phyloP scores from a whole-genome alignment of 139 green algal species.

The Pedinophyceae sp. region DNA sequence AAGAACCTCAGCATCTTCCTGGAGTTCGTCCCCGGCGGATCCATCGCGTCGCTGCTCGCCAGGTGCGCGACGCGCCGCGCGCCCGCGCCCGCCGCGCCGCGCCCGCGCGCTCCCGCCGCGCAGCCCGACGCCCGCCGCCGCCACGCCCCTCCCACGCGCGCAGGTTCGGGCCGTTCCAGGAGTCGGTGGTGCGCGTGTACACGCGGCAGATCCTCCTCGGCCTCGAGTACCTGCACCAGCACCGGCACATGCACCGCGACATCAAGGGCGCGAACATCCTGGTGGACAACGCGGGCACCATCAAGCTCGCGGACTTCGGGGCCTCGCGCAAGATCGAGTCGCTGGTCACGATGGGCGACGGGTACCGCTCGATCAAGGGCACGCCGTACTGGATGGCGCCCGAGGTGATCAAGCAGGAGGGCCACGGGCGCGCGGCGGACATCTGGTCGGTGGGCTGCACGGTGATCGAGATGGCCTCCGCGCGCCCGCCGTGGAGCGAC shows the following conservation, averaged over 20 bases:
- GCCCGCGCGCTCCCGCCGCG: too few species aligned
- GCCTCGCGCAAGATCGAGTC: constrained; percentile 81
- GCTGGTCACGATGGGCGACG: constrained; percentile 64
- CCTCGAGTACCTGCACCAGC: constrained; percentile 82
- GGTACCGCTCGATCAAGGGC: constrained; percentile 74
- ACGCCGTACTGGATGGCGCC: constrained; percentile 98
- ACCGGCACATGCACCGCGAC: constrained; percentile 81
- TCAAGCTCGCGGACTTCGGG: constrained; percentile 95
- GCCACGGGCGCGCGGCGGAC: constrained; percentile 68
- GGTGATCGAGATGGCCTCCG: constrained; percentile 92
- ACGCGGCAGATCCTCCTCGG: constrained; percentile 58
- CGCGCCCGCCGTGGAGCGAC: constrained; percentile 61
- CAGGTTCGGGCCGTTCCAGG: constrained; percentile 24
- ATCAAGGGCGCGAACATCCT: constrained; percentile 96
- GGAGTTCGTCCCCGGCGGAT: constrained; percentile 87
- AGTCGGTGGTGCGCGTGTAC: constrained; percentile 46
- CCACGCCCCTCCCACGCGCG: too few species aligned
- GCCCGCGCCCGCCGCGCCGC: too few species aligned
- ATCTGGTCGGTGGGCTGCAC: constrained; percentile 93
- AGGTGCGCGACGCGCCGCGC: too few species aligned
- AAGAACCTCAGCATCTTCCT: constrained; percentile 90
- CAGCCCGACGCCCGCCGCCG: constrained; percentile 1
- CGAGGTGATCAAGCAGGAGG: constrained; percentile 80
- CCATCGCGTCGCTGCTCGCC: constrained; percentile 70
- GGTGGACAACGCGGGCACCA: constrained; percentile 63